These are phyloP conservation scores for Parasarocladium wereldwijsianum DNA, from an alignment of 2,329 filamentous ascomycete genomes.

Conservation along the genomic window DNA sequence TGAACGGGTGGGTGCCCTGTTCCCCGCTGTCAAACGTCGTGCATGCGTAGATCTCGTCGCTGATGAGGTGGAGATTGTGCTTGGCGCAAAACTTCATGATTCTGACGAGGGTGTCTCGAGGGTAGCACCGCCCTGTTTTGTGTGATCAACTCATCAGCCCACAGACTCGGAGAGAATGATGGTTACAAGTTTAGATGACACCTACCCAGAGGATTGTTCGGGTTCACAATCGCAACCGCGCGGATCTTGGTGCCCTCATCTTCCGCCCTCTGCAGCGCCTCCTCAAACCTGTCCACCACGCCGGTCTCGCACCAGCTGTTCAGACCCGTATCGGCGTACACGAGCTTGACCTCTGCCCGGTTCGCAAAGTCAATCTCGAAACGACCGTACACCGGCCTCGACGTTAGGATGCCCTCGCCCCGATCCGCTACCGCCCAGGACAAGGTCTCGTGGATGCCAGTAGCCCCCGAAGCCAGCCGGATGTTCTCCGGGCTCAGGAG, in stretches of 20 bases:
- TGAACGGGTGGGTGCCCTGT: constrained; percentile 21
- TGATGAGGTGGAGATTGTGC: constrained; percentile 36
- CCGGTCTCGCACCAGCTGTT: constrained; percentile 26
- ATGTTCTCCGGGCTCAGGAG: constrained; percentile 17
- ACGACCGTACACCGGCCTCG: constrained; percentile 28
- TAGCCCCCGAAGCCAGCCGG: constrained; percentile 19
- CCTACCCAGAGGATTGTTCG: constrained; percentile 35
- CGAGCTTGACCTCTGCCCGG: constrained; percentile 23
- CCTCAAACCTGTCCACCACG: constrained; percentile 29
- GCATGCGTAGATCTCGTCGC: constrained; percentile 43
- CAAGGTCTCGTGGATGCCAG: constrained; percentile 23
- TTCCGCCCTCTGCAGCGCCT: constrained; percentile 20
- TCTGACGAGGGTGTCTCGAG: constrained; percentile 22
- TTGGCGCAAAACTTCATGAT: constrained; percentile 34
- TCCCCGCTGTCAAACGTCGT: constrained; percentile 28
- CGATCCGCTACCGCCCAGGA: constrained; percentile 22
- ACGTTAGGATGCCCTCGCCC: constrained; percentile 23
- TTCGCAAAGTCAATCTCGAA: constrained; percentile 33
- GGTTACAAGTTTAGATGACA: no score
- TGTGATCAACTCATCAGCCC: no score
- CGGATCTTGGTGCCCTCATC: constrained; percentile 22
- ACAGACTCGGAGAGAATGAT: no score
- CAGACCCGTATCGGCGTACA: constrained; percentile 28
- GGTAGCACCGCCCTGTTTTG: constrained; percentile 31
- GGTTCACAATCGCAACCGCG: constrained; percentile 36